Evolutionary conservation across 2,329 filamentous ascomycete species (phyloP).

Genomic region (Cryphonectria radicalis): DNA sequence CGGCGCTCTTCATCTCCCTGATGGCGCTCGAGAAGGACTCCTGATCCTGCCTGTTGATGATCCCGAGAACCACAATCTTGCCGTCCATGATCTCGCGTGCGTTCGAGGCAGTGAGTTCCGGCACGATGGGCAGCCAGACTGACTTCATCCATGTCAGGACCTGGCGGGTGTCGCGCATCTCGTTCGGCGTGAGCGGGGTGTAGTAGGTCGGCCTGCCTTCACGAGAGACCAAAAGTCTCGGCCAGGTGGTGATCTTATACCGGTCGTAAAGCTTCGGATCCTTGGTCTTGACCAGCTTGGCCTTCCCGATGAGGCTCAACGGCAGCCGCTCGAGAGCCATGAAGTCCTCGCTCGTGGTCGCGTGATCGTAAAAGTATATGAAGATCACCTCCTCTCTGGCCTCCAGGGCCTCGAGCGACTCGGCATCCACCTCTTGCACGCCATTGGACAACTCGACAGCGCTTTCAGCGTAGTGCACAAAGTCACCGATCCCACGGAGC

Average conservation of each 20-base stretch:
- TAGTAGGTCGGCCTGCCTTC: constrained; percentile 92
- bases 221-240: constrained; percentile 85
- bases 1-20: constrained; percentile 92
- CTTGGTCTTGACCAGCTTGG: constrained; percentile 84
- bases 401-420: constrained; percentile 79
- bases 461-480: constrained; percentile 84
- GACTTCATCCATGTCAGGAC: constrained; percentile 93
- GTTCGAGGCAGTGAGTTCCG: constrained; percentile 89
- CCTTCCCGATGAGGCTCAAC: constrained; percentile 86
- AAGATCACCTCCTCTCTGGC: constrained; percentile 96
- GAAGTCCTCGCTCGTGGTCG: constrained; percentile 92
- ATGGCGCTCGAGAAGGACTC: constrained; percentile 79
- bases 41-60: constrained; percentile 78
- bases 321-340: constrained; percentile 83
- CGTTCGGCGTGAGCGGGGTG: constrained; percentile 80
- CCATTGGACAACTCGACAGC: constrained; percentile 78
- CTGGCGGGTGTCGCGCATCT: constrained; percentile 86
- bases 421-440: constrained; percentile 79
- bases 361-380: constrained; percentile 96
- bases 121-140: constrained; percentile 94
- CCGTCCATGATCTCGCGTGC: constrained; percentile 94
- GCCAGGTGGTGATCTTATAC: constrained; percentile 97
- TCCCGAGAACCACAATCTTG: constrained; percentile 90
- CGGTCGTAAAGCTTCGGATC: constrained; percentile 75
- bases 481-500: constrained; percentile 87